These are phyloP conservation scores for Cordyceps militaris DNA, from an alignment of 2,329 filamentous ascomycete species.

Conservation along the genomic window DNA sequence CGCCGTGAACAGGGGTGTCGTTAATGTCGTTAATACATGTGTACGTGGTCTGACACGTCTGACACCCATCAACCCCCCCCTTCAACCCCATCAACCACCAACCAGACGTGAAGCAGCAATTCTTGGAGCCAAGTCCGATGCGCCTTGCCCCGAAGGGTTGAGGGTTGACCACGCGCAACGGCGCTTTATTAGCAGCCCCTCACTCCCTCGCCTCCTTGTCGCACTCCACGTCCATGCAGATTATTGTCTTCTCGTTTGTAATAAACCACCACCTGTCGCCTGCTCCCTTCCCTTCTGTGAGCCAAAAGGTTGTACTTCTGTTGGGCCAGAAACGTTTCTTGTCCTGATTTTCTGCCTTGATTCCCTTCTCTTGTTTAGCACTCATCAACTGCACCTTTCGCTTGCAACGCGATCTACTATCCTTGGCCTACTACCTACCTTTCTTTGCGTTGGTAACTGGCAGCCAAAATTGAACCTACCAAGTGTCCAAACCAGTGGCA, in stretches of 20 bases:
- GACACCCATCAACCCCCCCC: background rate
- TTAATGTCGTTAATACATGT: background rate
- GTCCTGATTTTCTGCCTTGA: background rate
- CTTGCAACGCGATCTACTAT: background rate
- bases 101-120: background rate
- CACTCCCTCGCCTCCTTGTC: background rate
- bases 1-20: background rate
- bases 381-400: background rate
- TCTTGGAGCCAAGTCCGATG: background rate
- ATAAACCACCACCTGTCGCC: background rate
- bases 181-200: background rate
- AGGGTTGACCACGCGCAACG: background rate
- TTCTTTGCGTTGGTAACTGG: no score
- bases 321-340: background rate
- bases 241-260: background rate
- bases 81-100: background rate
- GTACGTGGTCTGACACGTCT: background rate
- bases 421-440: no score
- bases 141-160: background rate
- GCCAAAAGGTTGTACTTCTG: background rate
- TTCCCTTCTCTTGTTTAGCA: background rate
- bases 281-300: background rate
- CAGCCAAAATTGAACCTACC: background rate
- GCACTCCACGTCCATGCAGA: constrained; percentile 6
- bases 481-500: background rate